Conservation (phyloP, 1,139 yeast genomes). For the Sugiyamaella grinbergsii region DNA sequence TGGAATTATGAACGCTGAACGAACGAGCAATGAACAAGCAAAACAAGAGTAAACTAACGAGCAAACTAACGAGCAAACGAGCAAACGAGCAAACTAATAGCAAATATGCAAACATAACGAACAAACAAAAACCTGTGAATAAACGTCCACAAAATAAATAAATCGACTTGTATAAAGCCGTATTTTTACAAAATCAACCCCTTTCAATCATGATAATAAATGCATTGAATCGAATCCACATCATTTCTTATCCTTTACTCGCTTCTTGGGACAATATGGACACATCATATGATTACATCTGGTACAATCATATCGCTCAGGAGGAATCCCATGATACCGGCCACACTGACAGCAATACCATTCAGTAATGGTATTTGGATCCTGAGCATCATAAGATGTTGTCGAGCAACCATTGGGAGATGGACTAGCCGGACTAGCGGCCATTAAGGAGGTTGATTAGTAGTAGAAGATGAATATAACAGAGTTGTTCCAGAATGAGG, state of each 20-base stretch:
- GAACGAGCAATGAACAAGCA: too few species aligned
- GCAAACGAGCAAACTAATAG: too few species aligned
- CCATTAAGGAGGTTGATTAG: conserved; percentile 4
- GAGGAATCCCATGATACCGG: conserved; percentile 41
- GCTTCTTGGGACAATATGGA: conserved; percentile 42
- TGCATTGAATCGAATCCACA: conserved; percentile 6
- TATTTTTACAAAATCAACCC: too few species aligned
- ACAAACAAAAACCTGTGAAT: too few species aligned
- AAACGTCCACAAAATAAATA: too few species aligned
- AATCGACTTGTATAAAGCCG: too few species aligned
- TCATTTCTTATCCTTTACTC: conserved; percentile 31
- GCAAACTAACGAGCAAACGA: too few species aligned
- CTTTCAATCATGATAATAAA: conserved; percentile 14
- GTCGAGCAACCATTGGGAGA: conserved; percentile 9
- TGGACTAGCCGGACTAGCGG: conserved; percentile 17
- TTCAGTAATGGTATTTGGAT: conserved; percentile 41
- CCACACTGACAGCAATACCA: conserved; percentile 47
- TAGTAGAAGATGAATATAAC: background rate
- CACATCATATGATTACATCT: conserved; percentile 44
- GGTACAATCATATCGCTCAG: conserved; percentile 41
- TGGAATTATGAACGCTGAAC: too few species aligned
- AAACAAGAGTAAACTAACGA: too few species aligned
- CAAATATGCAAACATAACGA: too few species aligned
- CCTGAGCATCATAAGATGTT: conserved; percentile 34
- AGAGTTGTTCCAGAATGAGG: too few species aligned